phyloP scores from a whole-genome alignment of 2,329 filamentous ascomycete species.

The Aspergillus novofumigatus region DNA sequence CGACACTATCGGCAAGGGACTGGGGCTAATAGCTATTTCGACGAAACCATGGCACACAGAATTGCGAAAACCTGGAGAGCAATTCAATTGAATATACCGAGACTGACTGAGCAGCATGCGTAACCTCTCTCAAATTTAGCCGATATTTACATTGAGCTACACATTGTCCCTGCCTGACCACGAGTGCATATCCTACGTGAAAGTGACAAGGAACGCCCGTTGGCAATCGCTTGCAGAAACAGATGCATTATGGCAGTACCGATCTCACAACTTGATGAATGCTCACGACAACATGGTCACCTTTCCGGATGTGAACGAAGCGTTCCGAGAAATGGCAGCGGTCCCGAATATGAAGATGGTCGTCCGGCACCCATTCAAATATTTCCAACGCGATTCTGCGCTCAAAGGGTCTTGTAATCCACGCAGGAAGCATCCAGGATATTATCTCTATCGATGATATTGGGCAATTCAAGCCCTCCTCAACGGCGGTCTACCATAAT shows the following conservation, averaged over 20 bases:
- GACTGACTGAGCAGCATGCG: conserved; percentile 69
- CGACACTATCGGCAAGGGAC: conserved; percentile 59
- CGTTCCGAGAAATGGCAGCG: conserved; percentile 47
- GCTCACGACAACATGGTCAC: conserved; percentile 61
- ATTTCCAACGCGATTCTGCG: conserved; percentile 56
- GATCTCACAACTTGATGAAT: conserved; percentile 54
- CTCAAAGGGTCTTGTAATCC: conserved; percentile 53
- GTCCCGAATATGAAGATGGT: conserved; percentile 49
- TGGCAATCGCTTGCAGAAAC: conserved; percentile 61
- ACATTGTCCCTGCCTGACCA: neutral
- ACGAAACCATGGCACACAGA: conserved; percentile 51
- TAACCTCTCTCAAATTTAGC: conserved; percentile 39
- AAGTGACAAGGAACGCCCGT: conserved; percentile 63
- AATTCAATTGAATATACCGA: conserved; percentile 73
- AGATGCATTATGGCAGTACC: conserved; percentile 40
- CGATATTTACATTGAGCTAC: neutral
- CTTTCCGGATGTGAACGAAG: conserved; percentile 60
- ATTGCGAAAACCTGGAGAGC: conserved; percentile 62
- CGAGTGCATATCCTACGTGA: conserved; percentile 61
- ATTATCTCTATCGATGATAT: conserved; percentile 60
- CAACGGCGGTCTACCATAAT: conserved; percentile 54
- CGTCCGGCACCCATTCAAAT: conserved; percentile 60
- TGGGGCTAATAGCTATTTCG: conserved; percentile 57
- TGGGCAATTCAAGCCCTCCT: conserved; percentile 62
- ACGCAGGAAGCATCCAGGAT: conserved; percentile 48